Evolutionary conservation across 1,284 basidiomycete species (phyloP), one percentile per base, ranked within the genome.

Genomic region (Phellopilus nigrolimitatus): DNA sequence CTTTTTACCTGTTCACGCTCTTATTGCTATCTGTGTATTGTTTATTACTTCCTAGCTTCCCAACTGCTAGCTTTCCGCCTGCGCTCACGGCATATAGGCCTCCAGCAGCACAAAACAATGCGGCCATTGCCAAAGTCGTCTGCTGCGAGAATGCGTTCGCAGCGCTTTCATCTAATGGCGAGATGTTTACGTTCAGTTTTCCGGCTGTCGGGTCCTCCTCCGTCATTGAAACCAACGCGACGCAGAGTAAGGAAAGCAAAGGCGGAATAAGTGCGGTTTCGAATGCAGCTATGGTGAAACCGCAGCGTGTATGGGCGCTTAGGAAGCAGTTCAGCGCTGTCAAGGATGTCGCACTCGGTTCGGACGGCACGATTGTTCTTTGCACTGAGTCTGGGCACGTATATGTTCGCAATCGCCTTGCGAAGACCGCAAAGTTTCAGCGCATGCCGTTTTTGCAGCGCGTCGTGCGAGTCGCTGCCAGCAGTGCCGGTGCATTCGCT

Each of bases 311-410:
- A 4, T 97, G 94, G 94, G 87, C 89, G 0, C 70, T 97, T 49
- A 75, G 91, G 53, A 91, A 89, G 64, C 84, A 88, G 57, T 91
- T 91, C 63, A 91, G 89, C 38, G 87, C 90, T 21, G 91, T 92
- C 34, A 82, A 76, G 76, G 95, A 98, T 63, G 87, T 95, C 6
- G 94, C 91, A 0, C 75, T 98, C 17, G 92, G 94, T 12, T 72
- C 82, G 0, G 93, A 97, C 59, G 92, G 94, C 1, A 82, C 88
- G 5, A 80, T 98, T 60, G 87, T 97, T 61, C 78, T 98, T 37
- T 97, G 92, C 68, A 98, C 95, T 0, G 84, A 88, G 59, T 94
- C 94, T 1, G 95, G 95, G 0, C 94, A 98, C 60, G 94, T 97
- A 25, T 98, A 91, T 61, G 78, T 95, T 19, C 83, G 91, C 22